Conservation (phyloP, 768 basidiomycete genomes). For the Cystobasidium tubakii region DNA sequence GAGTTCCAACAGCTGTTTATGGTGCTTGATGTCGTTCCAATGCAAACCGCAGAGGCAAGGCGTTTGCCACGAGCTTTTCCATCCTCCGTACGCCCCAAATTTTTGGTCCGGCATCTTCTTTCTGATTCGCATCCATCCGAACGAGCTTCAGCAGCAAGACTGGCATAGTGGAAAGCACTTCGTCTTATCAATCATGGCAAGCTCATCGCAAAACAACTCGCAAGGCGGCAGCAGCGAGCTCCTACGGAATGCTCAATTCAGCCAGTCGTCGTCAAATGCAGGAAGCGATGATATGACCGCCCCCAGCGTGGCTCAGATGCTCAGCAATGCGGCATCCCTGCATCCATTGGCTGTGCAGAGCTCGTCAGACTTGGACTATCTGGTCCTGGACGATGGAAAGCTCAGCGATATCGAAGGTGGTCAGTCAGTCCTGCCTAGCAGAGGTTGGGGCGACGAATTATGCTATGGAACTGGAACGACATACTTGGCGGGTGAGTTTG, state of each 20-base stretch:
- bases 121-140: neutral
- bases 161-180: neutral
- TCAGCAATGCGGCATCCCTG: constrained; percentile 81
- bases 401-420: constrained; percentile 81
- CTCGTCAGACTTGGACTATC: constrained; percentile 73
- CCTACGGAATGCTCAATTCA: constrained; percentile 41
- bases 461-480: constrained; percentile 99
- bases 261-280: constrained; percentile 35
- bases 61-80: constrained; percentile 4
- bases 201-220: neutral
- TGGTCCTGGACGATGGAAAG: constrained; percentile 94
- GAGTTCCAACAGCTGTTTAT: neutral
- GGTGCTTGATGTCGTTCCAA: neutral
- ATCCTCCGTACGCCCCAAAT: neutral
- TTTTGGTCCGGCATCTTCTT: constrained; percentile 1
- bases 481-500: constrained; percentile 84
- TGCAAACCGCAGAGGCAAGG: too few species aligned
- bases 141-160: neutral
- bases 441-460: constrained; percentile 98
- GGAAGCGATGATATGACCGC: constrained; percentile 55
- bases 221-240: constrained; percentile 40
- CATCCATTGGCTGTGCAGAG: constrained; percentile 90
- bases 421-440: constrained; percentile 79
- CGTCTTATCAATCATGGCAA: neutral
- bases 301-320: constrained; percentile 74